These are phyloP conservation scores for Amaranthus tricolor DNA, from an alignment of 179 eudicot genomes.

Conservation along the genomic window DNA sequence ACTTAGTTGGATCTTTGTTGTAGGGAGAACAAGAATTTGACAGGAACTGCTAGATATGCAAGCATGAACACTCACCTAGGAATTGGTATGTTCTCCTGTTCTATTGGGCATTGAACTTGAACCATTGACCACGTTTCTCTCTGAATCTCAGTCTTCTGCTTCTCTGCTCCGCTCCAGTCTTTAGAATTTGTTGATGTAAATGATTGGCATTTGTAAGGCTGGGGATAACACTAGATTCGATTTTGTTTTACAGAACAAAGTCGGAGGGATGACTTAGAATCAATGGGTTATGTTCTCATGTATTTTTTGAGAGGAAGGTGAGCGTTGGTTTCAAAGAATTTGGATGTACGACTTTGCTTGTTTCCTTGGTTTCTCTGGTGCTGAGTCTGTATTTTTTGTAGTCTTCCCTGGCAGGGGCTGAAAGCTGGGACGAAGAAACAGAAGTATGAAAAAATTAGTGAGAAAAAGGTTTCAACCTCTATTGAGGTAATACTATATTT, in stretches of 20 bases:
- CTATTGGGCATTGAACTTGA: conserved; percentile 1
- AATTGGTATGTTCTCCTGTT: conserved; percentile 52
- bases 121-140: background rate
- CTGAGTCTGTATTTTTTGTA: conserved; percentile 28
- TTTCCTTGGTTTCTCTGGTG: conserved; percentile 20
- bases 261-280: conserved; percentile 95
- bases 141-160: background rate
- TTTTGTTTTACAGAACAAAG: conserved; percentile 68
- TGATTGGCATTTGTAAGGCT: conserved; percentile 6
- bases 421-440: conserved; percentile 95
- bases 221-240: conserved; percentile 9
- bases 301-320: conserved; percentile 87
- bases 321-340: conserved; percentile 8
- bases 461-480: conserved; percentile 84
- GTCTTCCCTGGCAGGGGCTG: conserved; percentile 99
- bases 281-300: conserved; percentile 96
- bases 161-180: background rate
- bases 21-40: conserved; percentile 97
- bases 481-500: conserved; percentile 62
- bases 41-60: conserved; percentile 98
- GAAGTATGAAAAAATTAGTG: conserved; percentile 91
- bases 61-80: conserved; percentile 98
- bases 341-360: conserved; percentile 18
- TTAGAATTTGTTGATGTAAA: background rate
- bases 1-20: conserved; percentile 13